These are phyloP conservation scores for Alternaria dauci DNA, from an alignment of 2,329 filamentous ascomycete species.

Conservation along the genomic window DNA sequence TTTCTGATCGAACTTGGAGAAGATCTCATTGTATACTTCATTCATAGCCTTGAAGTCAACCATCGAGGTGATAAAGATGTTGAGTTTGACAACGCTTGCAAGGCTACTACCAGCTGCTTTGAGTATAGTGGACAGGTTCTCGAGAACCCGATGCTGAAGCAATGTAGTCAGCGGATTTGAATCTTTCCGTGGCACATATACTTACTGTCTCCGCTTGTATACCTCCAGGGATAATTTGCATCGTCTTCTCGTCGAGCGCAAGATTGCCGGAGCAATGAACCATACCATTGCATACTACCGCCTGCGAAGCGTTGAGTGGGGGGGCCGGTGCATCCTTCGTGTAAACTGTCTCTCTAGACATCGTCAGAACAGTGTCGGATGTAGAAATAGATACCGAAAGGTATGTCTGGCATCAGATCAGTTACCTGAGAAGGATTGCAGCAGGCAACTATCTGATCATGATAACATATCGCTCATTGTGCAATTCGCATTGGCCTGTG, in stretches of 20 bases:
- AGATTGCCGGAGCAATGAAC: conserved; percentile 3
- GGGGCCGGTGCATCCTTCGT: background rate
- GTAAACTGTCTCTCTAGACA: background rate
- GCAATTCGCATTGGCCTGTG: background rate
- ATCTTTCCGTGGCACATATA: background rate
- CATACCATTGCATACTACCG: conserved; percentile 3
- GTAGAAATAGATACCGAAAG: background rate
- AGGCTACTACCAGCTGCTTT: background rate
- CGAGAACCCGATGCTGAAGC: background rate
- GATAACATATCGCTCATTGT: background rate
- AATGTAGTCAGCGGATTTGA: background rate
- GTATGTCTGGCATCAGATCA: background rate
- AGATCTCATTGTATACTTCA: background rate
- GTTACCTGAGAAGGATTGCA: background rate
- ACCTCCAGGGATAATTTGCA: conserved; percentile 1
- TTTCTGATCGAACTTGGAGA: background rate
- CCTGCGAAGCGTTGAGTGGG: conserved; percentile 1
- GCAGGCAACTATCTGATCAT: background rate
- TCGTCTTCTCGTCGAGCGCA: background rate
- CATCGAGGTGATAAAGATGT: background rate
- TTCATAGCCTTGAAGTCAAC: background rate
- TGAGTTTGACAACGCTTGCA: background rate
- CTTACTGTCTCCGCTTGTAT: conserved; percentile 2
- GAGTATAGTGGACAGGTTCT: background rate
- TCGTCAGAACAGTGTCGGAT: background rate